Percentiles rank a stretch among this genome's conserved stretches.
These are phyloP conservation scores for Ogataea naganishii DNA, from an alignment of 805 yeast genomes.

Conservation along the genomic window DNA sequence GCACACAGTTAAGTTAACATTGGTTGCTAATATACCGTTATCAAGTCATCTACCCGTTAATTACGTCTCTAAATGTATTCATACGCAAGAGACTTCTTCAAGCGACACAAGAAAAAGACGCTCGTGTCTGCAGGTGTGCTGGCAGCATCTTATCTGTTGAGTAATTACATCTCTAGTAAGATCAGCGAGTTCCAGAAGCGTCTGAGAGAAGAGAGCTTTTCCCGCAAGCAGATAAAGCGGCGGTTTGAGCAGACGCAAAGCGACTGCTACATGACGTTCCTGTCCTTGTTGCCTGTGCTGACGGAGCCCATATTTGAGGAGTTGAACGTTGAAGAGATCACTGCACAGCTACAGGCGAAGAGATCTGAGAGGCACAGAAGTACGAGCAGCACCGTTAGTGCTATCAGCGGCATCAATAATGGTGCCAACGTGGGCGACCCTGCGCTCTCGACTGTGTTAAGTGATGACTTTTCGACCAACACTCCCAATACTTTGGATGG, in stretches of 20 bases:
- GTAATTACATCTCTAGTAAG: constrained; percentile 34
- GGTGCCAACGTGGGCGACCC: constrained; percentile 7
- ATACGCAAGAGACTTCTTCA: constrained; percentile 26
- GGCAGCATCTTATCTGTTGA: constrained; percentile 34
- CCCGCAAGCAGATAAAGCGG: constrained; percentile 64
- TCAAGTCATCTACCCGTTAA: too few species aligned
- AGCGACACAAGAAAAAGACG: constrained; percentile 36
- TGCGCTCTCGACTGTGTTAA: constrained; percentile 20
- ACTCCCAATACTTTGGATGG: constrained; percentile 15
- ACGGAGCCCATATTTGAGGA: constrained; percentile 52
- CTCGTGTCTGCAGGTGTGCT: constrained; percentile 34
- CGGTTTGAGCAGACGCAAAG: constrained; percentile 87
- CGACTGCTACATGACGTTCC: constrained; percentile 77
- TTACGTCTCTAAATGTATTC: constrained; percentile 20
- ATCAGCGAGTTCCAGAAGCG: constrained; percentile 41
- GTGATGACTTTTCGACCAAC: constrained; percentile 32
- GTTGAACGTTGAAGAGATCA: constrained; percentile 65
- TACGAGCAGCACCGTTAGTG: constrained; percentile 1
- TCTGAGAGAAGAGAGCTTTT: constrained; percentile 47
- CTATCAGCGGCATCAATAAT: constrained; percentile 5
- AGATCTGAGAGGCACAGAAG: constrained; percentile 26
- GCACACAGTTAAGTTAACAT: too few species aligned
- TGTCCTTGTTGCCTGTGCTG: constrained; percentile 74
- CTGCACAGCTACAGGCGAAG: constrained; percentile 59
- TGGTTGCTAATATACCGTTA: too few species aligned